A percentile compares a stretch with the other conserved stretches of the same genome.
Evolutionary conservation across 2,329 filamentous ascomycete species (phyloP).

Genomic region (Fonsecaea nubica): DNA sequence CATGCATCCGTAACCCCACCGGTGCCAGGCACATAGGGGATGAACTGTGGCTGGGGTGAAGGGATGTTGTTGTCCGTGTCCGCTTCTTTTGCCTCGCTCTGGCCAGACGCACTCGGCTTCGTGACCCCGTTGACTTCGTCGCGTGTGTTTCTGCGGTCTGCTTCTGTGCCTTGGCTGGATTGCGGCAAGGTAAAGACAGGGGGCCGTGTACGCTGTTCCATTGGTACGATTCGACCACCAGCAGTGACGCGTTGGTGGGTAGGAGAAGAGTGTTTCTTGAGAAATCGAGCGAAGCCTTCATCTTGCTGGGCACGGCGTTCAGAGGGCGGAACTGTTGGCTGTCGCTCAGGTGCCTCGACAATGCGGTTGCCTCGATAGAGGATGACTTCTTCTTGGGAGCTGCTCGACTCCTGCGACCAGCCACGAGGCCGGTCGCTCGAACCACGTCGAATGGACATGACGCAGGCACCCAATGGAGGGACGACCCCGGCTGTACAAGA

Average conservation of each 20-base stretch:
- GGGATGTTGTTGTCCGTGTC: slow-evolving; percentile 12
- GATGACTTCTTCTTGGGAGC: slow-evolving; percentile 35
- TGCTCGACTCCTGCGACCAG: slow-evolving; percentile 35
- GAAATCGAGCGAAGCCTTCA: slow-evolving; percentile 54
- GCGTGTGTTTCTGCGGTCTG: slow-evolving; percentile 31
- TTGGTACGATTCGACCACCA: slow-evolving; percentile 57
- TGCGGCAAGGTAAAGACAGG: slow-evolving; percentile 46
- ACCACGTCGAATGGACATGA: slow-evolving; percentile 35
- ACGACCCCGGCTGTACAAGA: slow-evolving; percentile 37
- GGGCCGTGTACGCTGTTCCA: slow-evolving; percentile 46
- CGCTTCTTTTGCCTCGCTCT: slow-evolving; percentile 8
- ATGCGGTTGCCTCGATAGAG: slow-evolving; percentile 31
- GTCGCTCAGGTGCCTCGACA: slow-evolving; percentile 37
- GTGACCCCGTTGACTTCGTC: slow-evolving; percentile 20
- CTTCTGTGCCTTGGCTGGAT: slow-evolving; percentile 16
- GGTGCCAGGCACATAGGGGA: slow-evolving; percentile 3
- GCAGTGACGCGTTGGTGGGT: slow-evolving; percentile 58
- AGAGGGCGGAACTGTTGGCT: slow-evolving; percentile 46
- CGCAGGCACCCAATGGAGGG: slow-evolving; percentile 38
- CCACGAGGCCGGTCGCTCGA: slow-evolving; percentile 34
- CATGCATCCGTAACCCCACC: slow-evolving; percentile 11
- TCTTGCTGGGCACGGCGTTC: slow-evolving; percentile 46
- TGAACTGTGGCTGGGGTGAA: slow-evolving; percentile 14
- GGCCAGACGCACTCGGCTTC: slow-evolving; percentile 6
- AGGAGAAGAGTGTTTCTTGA: slow-evolving; percentile 57